Conservation (phyloP, 2,329 filamentous ascomycete species). For the Aureobasidium sp. region DNA sequence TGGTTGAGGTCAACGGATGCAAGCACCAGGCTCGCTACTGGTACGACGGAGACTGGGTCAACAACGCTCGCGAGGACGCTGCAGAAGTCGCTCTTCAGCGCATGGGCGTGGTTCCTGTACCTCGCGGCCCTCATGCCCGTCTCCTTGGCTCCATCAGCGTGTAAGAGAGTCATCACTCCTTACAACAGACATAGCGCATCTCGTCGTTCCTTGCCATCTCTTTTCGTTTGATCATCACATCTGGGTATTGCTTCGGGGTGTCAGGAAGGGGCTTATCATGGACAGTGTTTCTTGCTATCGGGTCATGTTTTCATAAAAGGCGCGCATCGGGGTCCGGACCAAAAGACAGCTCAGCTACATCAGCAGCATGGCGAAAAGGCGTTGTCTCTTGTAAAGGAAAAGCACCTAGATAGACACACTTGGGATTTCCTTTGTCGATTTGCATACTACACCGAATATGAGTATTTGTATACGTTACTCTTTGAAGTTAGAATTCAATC, state of each 20-base stretch:
- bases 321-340: constrained; percentile 2
- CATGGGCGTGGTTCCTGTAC: constrained; percentile 12
- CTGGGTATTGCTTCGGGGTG: constrained; percentile 3
- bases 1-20: constrained; percentile 61
- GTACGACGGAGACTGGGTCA: constrained; percentile 82
- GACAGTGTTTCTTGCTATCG: not conserved
- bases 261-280: not conserved
- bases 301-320: constrained; percentile 7
- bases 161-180: not conserved
- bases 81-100: constrained; percentile 66
- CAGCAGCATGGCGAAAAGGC: constrained; percentile 11
- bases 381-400: not conserved
- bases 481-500: not conserved
- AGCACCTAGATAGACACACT: not conserved
- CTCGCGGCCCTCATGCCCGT: not conserved
- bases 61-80: constrained; percentile 87
- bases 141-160: constrained; percentile 6
- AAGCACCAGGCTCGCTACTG: constrained; percentile 69
- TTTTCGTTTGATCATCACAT: not conserved
- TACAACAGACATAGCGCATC: no score
- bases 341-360: constrained; percentile 6
- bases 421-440: not conserved
- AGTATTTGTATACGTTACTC: not conserved
- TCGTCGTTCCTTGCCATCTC: not conserved
- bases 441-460: not conserved